A percentile compares a stretch with the other conserved stretches of the same genome.
phyloP scores from a whole-genome alignment of 2,329 filamentous ascomycete species.

The Xylariaceae sp. region DNA sequence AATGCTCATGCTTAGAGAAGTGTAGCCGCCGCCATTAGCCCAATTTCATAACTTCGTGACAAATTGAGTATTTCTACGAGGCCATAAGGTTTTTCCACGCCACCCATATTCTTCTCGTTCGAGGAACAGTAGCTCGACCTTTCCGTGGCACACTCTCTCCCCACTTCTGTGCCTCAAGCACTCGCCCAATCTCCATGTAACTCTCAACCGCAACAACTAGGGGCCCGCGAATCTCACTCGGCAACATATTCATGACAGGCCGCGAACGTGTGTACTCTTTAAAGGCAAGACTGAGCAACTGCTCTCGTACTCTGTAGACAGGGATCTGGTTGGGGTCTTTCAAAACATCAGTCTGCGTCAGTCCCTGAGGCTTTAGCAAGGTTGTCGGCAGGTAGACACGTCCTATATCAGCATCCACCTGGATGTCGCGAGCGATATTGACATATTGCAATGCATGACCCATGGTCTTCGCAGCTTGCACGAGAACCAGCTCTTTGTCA shows the following conservation, averaged over 20 bases:
- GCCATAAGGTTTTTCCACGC: constrained; percentile 26
- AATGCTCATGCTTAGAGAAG: too few species aligned
- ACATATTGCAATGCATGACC: constrained; percentile 72
- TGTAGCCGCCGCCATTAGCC: too few species aligned
- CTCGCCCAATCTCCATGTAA: constrained; percentile 70
- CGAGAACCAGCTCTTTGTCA: constrained; percentile 37
- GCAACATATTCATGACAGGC: constrained; percentile 56
- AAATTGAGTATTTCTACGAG: too few species aligned
- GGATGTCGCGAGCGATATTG: constrained; percentile 73
- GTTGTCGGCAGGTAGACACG: constrained; percentile 64
- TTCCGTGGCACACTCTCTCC: constrained; percentile 16
- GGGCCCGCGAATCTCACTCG: constrained; percentile 54
- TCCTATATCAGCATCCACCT: constrained; percentile 58
- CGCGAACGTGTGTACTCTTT: constrained; percentile 51
- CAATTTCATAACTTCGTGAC: background rate
- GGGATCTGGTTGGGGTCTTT: constrained; percentile 40
- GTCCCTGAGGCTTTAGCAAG: constrained; percentile 57
- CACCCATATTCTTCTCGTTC: constrained; percentile 26
- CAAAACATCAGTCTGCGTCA: constrained; percentile 52
- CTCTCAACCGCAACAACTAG: constrained; percentile 69
- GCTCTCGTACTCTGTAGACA: constrained; percentile 46
- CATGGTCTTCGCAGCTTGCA: constrained; percentile 59
- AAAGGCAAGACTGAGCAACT: constrained; percentile 58
- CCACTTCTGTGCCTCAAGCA: constrained; percentile 39
- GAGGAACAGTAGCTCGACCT: constrained; percentile 26